Conservation (phyloP, 2,329 filamentous ascomycete genomes). For the Aureobasidium sp. region DNA sequence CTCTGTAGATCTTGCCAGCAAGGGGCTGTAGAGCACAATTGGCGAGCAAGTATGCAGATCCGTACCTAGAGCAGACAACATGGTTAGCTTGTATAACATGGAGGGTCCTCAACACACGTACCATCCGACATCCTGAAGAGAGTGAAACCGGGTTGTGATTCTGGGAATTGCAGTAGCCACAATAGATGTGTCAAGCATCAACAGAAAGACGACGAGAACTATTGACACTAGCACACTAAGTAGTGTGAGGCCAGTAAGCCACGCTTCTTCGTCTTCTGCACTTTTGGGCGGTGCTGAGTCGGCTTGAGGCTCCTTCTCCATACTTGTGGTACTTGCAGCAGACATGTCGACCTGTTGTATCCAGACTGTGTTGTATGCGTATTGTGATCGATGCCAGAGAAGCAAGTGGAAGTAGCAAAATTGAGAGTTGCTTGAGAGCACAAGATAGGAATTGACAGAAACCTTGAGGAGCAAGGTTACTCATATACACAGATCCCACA, state of each 20-base stretch:
- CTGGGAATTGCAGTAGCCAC: slow-evolving; percentile 33
- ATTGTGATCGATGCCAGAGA: neutral
- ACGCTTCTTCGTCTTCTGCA: slow-evolving; percentile 33
- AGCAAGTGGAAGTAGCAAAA: neutral
- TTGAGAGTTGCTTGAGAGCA: neutral
- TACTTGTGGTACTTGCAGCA: neutral
- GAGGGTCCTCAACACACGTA: slow-evolving; percentile 16
- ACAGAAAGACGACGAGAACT: slow-evolving; percentile 14
- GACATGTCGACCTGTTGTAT: neutral
- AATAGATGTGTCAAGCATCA: slow-evolving; percentile 34
- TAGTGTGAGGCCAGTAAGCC: slow-evolving; percentile 29
- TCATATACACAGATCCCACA: neutral
- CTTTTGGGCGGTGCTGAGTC: neutral
- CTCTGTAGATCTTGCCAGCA: slow-evolving; percentile 53
- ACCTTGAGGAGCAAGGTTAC: neutral
- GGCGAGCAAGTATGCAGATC: slow-evolving; percentile 37
- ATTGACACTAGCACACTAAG: slow-evolving; percentile 21
- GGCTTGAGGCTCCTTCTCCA: neutral
- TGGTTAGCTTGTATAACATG: neutral
- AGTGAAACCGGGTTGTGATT: slow-evolving; percentile 36
- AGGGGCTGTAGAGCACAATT: slow-evolving; percentile 37
- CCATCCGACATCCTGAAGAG: slow-evolving; percentile 35
- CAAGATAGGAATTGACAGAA: neutral
- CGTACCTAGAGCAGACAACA: neutral
- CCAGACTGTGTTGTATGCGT: neutral